Base-by-base conservation (phyloP, 2,329 filamentous ascomycete species). In the Kalmusia sp. region DNA sequence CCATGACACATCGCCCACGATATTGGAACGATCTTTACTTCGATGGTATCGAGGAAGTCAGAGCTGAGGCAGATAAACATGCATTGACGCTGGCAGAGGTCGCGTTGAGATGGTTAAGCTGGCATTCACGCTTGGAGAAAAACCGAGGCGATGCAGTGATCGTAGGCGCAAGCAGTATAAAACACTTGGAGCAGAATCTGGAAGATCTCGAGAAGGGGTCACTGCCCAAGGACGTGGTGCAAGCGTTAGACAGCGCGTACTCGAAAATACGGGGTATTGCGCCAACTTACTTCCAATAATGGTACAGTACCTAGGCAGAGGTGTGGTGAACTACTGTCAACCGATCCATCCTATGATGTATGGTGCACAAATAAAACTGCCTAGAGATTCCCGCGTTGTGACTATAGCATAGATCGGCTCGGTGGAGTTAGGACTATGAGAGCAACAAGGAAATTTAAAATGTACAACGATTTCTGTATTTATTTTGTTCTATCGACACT, bases 181-280 rank as follows among this genome's bases (percentile, higher is more conserved):
- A 71, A 24, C 84, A 87, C 63, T 65, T 87, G 41, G 76, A 85
- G 67, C 71, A 71, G 31, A 86, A 87, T 56, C 69, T 87, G 46
- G 74, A 65, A 31, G 82, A 84, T 60, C 61, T 86, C 19, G 82
- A 85, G 62, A 85, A 86, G 65, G 84, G 89, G 0, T 88, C 88
- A 1, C 77, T 95, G 59, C 89, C 90, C 0, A 83, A 88, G n/a
- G 89, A 91, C 24, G 86, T 95, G 14, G 81, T 95, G 14, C 74
- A 86, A 67, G 87, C 83, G 11, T 77, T 96, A 51, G 90, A 96
- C 8, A 31, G 21, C 19, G 43, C 43, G 2, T 47, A 35, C 14
- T 35, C 19, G 19, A 34, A 35, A 15, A 19, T 47, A 5, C 7
- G 17, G 14, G 44, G 3, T 35, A 31, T 47, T 17, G 44, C 44